phyloP scores from a whole-genome alignment of 2,329 filamentous ascomycete species.

The Aspergillus arachidicola region DNA sequence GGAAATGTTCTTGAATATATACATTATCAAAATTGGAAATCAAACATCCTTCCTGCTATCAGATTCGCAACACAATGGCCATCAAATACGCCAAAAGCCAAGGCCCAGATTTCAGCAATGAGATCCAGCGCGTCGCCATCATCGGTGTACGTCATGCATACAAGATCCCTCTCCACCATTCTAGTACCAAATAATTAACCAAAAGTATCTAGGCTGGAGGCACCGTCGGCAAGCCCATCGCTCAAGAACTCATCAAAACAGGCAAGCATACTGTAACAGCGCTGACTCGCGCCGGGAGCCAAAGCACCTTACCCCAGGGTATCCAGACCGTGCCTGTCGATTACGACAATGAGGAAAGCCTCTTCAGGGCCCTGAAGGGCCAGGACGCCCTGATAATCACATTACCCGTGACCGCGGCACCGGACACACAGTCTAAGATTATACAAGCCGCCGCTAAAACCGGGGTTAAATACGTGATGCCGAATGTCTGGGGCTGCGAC shows the following conservation, averaged over 20 bases:
- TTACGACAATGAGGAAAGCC: constrained; percentile 4
- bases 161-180: background rate
- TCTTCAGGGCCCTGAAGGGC: constrained; percentile 54
- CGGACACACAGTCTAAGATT: constrained; percentile 51
- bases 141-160: constrained; percentile 34
- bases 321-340: constrained; percentile 5
- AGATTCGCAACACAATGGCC: background rate
- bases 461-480: constrained; percentile 57
- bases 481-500: constrained; percentile 49
- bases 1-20: background rate
- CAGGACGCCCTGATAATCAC: constrained; percentile 62
- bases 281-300: constrained; percentile 43
- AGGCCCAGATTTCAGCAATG: constrained; percentile 8
- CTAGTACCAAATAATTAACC: constrained; percentile 3
- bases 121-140: constrained; percentile 38
- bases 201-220: constrained; percentile 34
- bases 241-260: constrained; percentile 45
- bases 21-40: background rate
- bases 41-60: background rate
- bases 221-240: constrained; percentile 32
- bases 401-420: constrained; percentile 44
- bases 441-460: constrained; percentile 58
- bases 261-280: constrained; percentile 56
- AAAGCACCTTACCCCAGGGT: background rate
- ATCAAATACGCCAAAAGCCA: constrained; percentile 8